Base-by-base conservation (phyloP, 345 rosid genomes). In the Combretum micranthum region DNA sequence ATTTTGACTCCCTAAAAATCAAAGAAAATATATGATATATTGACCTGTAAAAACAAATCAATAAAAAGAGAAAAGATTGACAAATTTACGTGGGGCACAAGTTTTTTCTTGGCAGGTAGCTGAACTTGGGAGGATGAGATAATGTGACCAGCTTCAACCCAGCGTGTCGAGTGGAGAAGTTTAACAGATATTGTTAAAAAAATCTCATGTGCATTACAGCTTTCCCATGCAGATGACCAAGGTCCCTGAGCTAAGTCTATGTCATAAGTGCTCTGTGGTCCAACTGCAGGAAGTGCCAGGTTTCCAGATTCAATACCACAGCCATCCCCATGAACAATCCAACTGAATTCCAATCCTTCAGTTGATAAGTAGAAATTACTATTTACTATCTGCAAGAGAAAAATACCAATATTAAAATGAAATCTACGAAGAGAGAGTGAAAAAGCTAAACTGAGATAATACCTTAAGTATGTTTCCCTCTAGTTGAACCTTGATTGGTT, bases 121-220 rank as follows among this genome's bases (percentile, higher is more conserved):
- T 68, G 81, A 55, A 93, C 75, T 80, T 93, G 99, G 14, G 85
- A 60, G 49, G 94, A 87, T 42, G 96, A 83, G 59, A 93, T 54
- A 47, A 77, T 59, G 79, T 93, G 99, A 62, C 94, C 91, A 61
- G 80, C 86, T 61, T 85, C 91, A 52, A 80, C 86, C 80, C 94
- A 89, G 47, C 84, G 74, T 16, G 82, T 82, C 59, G 90, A 63
- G 50, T 83, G 72, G 65, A 71, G 53, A 64, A 86, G 85, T 75
- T 69, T 76, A 44, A 85, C 56, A 52, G 75, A 70, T 63, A 87
- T 63, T 12, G 91, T 89, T 71, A 93, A 65, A 69, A 77, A 86
- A 13, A 70, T 42, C 67, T 89, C 99, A 78, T 78, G 81, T 16
- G 86, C 80, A 49, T 57, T 54, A 53, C 79, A 81, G 65, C 91